These are phyloP conservation scores for Alternaria infectoria DNA, from an alignment of 2,329 filamentous ascomycete species.

Conservation along the genomic window DNA sequence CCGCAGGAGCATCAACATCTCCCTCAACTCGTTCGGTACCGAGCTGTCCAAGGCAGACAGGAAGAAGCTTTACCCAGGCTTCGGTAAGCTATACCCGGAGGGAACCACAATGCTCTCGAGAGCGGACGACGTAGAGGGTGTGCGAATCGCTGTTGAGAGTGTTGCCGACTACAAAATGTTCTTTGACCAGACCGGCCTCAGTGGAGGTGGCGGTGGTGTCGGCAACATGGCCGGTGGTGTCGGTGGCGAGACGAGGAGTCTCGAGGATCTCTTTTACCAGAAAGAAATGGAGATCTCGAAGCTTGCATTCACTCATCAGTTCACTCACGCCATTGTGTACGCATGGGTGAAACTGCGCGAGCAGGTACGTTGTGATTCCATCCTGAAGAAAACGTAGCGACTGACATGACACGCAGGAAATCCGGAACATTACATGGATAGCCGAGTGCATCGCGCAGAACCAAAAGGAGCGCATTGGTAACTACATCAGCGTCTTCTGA, in stretches of 20 bases:
- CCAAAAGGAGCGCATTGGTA: slow-evolving; percentile 98
- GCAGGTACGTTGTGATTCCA: slow-evolving; percentile 70
- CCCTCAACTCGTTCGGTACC: slow-evolving; percentile 96
- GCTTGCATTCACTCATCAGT: slow-evolving; percentile 91
- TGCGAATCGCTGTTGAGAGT: slow-evolving; percentile 90
- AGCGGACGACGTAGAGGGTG: slow-evolving; percentile 93
- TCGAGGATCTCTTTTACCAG: slow-evolving; percentile 98
- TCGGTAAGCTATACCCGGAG: slow-evolving; percentile 91
- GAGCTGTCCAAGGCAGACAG: slow-evolving; percentile 92
- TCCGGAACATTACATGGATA: slow-evolving; percentile 99
- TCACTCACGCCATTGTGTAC: slow-evolving; percentile 93
- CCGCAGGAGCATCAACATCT: slow-evolving; percentile 97
- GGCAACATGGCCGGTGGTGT: slow-evolving; percentile 85
- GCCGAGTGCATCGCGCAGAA: slow-evolving; percentile 99
- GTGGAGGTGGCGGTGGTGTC: slow-evolving; percentile 73
- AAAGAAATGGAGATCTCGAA: slow-evolving; percentile 99
- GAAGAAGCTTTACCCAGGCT: slow-evolving; percentile 93
- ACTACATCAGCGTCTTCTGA: slow-evolving; percentile 94
- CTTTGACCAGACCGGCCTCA: slow-evolving; percentile 88
- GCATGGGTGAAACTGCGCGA: slow-evolving; percentile 97
- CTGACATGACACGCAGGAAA: slow-evolving; percentile 70
- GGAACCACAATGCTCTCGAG: slow-evolving; percentile 93
- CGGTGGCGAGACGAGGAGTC: slow-evolving; percentile 81
- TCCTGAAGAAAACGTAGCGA: not conserved
- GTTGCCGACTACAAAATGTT: slow-evolving; percentile 93